Base-by-base conservation (phyloP, 345 rosid genomes). In the Crucihimalaya himalaica region DNA sequence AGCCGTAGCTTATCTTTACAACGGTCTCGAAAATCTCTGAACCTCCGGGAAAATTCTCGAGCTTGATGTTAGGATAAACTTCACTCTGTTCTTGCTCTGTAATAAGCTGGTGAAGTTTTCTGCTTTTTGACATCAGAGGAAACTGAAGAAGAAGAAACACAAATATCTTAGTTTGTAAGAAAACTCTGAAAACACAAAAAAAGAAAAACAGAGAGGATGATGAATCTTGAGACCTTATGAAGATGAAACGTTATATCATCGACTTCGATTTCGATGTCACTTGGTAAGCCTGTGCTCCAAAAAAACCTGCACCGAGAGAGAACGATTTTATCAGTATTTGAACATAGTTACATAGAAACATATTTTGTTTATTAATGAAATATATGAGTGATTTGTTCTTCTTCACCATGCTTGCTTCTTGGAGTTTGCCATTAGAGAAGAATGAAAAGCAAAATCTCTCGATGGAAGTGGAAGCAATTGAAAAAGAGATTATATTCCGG, bases 341-440 rank as follows among this genome's bases (percentile, higher is more conserved):
- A 3, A 42, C 18, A 27, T 43, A 4, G 7, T 37, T 39, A 39
- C 34, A 39, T 43, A 4, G 7, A 60, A 60, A 39, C 34, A 39
- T 57, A 6, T 59, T 6, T 18, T 57, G 20, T 46, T 29, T n/a
- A 48, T 11, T 6, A 20, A 8, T 34, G 57, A 66, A 66, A 14
- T 1, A 14, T 1, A 32, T 14, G 20, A 32, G 13, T 37, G 69
- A 68, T 46, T 25, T 60, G 60, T 55, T 46, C 40, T 60, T 39
- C 56, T 78, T 74, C 56, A 90, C 97, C 98, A 88, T 76, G 98
- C 97, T 84, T 93, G 95, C 32, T 85, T 86, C 77, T 82, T 90
- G 68, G 87, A 78, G 85, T 52, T 81, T 18, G 81, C 94, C 98
- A 88, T 88, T 46, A 14, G 46, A 52, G 19, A 53, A 16, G 9